phyloP scores from a whole-genome alignment of 257 asterid species.

The Knoxia roxburghii region DNA sequence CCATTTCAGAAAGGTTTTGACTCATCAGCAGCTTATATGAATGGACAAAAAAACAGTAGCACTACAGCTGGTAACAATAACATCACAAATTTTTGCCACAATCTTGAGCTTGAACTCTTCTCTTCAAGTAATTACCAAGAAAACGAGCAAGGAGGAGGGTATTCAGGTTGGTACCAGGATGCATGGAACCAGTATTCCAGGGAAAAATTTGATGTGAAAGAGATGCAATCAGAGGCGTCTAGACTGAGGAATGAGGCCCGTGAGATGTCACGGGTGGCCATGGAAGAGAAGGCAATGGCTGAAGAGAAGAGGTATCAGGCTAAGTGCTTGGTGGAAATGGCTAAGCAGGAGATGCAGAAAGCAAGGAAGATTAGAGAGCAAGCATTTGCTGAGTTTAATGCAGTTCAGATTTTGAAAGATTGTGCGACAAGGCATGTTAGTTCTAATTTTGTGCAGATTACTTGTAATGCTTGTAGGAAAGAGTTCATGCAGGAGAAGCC shows the following conservation, averaged over 20 bases:
- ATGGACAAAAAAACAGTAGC: neutral
- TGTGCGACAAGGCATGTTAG: conserved; percentile 18
- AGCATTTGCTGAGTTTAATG: conserved; percentile 19
- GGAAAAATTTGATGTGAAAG: neutral
- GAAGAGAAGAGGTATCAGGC: conserved; percentile 31
- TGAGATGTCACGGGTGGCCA: conserved; percentile 25
- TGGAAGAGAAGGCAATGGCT: conserved; percentile 31
- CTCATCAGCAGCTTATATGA: neutral
- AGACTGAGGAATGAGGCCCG: conserved; percentile 27
- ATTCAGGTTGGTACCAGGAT: neutral
- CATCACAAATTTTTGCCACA: conserved; percentile 10
- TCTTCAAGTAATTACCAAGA: conserved; percentile 14
- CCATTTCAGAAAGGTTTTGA: neutral
- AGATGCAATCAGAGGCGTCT: conserved; percentile 13
- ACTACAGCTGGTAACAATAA: too few relatives aligned
- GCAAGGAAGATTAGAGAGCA: conserved; percentile 33
- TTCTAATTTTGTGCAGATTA: conserved; percentile 16
- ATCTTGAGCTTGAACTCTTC: conserved; percentile 34
- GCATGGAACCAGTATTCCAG: neutral
- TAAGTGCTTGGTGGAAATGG: conserved; percentile 28
- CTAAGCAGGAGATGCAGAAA: conserved; percentile 32
- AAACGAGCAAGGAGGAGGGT: conserved; percentile 2
- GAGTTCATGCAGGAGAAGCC: conserved; percentile 16
- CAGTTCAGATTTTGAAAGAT: conserved; percentile 20
- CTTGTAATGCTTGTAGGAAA: conserved; percentile 30